These are phyloP conservation scores for Fusarium albidum DNA, from an alignment of 2,329 filamentous ascomycete species.

Conservation along the genomic window DNA sequence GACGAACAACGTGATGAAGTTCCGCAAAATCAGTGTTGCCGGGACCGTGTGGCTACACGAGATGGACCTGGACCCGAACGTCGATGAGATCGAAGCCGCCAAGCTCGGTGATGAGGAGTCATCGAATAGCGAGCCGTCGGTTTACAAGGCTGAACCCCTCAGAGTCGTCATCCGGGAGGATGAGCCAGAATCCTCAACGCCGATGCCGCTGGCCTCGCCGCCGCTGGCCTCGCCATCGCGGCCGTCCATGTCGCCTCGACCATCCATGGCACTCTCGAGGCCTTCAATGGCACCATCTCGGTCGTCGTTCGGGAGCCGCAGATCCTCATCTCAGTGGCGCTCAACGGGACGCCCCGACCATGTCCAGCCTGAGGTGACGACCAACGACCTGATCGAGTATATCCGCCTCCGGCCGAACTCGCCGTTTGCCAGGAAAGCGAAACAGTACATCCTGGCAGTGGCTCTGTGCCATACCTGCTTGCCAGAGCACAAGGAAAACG, in stretches of 20 bases:
- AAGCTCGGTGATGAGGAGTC: constrained; percentile 32
- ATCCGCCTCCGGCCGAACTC: constrained; percentile 79
- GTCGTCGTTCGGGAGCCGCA: constrained; percentile 45
- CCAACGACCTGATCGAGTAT: constrained; percentile 79
- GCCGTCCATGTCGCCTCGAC: constrained; percentile 30
- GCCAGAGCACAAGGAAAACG: constrained; percentile 75
- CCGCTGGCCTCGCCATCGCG: constrained; percentile 42
- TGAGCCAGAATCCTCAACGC: constrained; percentile 20
- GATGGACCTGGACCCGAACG: constrained; percentile 65
- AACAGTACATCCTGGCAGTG: constrained; percentile 83
- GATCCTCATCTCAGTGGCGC: constrained; percentile 60
- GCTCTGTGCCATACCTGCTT: constrained; percentile 92
- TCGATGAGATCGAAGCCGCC: constrained; percentile 28
- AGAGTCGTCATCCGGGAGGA: constrained; percentile 45
- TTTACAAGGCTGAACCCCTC: constrained; percentile 41
- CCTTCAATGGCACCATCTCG: constrained; percentile 41
- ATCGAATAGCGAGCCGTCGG: constrained; percentile 37
- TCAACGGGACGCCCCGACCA: constrained; percentile 58
- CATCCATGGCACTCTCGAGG: constrained; percentile 41
- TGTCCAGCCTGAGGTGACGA: constrained; percentile 67
- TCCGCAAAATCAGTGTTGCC: constrained; percentile 89
- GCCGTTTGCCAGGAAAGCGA: constrained; percentile 78
- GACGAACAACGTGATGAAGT: constrained; percentile 95
- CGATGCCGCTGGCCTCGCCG: constrained; percentile 37
- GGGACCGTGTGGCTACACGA: constrained; percentile 91